Percentiles rank a stretch among this genome's conserved stretches.
phyloP scores from a whole-genome alignment of 805 yeast genomes.

The Candida xiaguanensis region DNA sequence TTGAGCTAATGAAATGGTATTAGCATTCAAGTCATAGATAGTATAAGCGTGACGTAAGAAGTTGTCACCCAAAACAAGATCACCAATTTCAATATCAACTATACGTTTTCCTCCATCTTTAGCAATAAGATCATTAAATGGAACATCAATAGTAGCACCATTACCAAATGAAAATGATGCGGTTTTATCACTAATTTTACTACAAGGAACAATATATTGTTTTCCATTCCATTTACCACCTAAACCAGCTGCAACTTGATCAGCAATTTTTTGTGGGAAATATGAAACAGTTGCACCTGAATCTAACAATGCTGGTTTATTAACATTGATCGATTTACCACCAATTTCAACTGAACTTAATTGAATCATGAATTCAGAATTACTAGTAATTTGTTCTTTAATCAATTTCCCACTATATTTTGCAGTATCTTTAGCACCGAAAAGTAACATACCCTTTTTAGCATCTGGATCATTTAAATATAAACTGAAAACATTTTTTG shows the following conservation, averaged over 20 bases:
- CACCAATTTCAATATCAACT: constrained; percentile 19
- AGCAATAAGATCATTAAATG: constrained; percentile 26
- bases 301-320: constrained; percentile 27
- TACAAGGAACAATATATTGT: neutral
- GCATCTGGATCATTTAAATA: constrained; percentile 25
- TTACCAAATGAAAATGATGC: neutral
- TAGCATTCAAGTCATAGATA: constrained; percentile 59
- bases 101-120: constrained; percentile 16
- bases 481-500: constrained; percentile 34
- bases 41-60: constrained; percentile 61
- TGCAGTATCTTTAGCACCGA: constrained; percentile 31
- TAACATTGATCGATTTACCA: constrained; percentile 13
- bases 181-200: neutral
- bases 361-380: constrained; percentile 36
- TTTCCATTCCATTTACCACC: constrained; percentile 1
- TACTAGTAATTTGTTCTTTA: neutral
- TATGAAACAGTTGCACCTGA: constrained; percentile 37
- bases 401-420: constrained; percentile 22
- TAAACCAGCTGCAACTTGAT: neutral
- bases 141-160: constrained; percentile 39
- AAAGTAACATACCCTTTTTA: constrained; percentile 22
- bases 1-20: constrained; percentile 50
- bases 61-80: constrained; percentile 52
- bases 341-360: constrained; percentile 33
- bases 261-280: constrained; percentile 29